Conservation (phyloP, 2,329 filamentous ascomycete species). For the Fusarium sp. region DNA sequence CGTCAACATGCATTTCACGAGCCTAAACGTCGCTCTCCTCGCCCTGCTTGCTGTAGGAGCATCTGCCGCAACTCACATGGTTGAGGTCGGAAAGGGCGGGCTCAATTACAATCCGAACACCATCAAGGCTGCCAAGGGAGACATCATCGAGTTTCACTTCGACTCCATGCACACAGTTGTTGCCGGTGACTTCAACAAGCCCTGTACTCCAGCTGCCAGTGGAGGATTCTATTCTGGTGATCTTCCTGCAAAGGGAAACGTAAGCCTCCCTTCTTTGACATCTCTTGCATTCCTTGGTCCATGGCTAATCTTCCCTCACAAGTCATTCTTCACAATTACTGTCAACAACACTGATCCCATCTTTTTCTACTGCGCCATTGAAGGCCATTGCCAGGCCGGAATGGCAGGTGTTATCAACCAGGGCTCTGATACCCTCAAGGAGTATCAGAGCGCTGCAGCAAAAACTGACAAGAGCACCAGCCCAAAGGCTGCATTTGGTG, state of each 20-base stretch:
- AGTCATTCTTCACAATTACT: slow-evolving; percentile 38
- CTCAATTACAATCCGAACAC: background rate
- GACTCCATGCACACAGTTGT: slow-evolving; percentile 63
- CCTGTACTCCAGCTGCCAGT: slow-evolving; percentile 55
- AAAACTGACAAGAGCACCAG: slow-evolving; percentile 10
- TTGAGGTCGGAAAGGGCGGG: background rate
- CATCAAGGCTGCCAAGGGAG: slow-evolving; percentile 58
- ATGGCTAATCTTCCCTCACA: background rate
- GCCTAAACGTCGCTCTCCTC: background rate
- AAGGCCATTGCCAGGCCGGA: slow-evolving; percentile 45
- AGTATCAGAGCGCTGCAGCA: slow-evolving; percentile 23
- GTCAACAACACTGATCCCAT: slow-evolving; percentile 47
- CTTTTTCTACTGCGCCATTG: slow-evolving; percentile 46
- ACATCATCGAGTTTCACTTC: slow-evolving; percentile 66
- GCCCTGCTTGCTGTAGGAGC: background rate
- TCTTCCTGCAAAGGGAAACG: background rate
- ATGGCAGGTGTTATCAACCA: slow-evolving; percentile 49
- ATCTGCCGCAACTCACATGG: background rate
- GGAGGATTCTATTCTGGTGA: slow-evolving; percentile 31
- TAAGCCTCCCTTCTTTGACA: background rate
- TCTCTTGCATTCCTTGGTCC: background rate
- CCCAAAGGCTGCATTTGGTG: slow-evolving; percentile 25
- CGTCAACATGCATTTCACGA: background rate
- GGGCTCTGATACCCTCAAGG: slow-evolving; percentile 31
- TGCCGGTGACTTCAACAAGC: slow-evolving; percentile 59